Evolutionary conservation across 2,329 filamentous ascomycete species (phyloP).

Genomic region (Ophiognomonia clavigignenti-juglandacearum): DNA sequence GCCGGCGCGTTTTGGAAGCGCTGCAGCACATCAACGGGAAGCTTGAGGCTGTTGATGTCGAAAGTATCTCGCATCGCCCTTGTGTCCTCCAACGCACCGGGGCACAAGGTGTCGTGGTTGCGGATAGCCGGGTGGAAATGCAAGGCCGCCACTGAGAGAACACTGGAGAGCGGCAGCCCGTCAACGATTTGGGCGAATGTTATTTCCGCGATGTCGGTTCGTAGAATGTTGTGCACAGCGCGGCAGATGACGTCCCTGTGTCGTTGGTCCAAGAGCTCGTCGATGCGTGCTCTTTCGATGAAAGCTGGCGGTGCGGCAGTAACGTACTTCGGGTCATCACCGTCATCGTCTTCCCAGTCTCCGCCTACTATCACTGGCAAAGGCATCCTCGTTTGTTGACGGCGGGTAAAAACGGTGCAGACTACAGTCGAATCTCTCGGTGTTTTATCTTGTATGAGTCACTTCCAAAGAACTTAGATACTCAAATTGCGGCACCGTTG

Average conservation of each 20-base stretch:
- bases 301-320: constrained; percentile 46
- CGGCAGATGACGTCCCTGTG: neutral
- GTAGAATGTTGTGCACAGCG: neutral
- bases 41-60: too few relatives aligned
- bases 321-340: constrained; percentile 18
- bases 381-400: too few relatives aligned
- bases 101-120: neutral
- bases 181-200: constrained; percentile 7
- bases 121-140: neutral
- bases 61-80: too few relatives aligned
- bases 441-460: too few relatives aligned
- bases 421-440: too few relatives aligned
- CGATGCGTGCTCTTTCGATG: neutral
- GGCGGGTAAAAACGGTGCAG: too few relatives aligned
- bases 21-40: too few relatives aligned
- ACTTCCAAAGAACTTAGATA: too few relatives aligned
- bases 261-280: neutral
- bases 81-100: neutral
- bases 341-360: too few relatives aligned
- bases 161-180: constrained; percentile 2
- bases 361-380: too few relatives aligned
- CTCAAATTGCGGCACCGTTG: too few relatives aligned
- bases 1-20: too few relatives aligned
- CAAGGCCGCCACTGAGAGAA: neutral
- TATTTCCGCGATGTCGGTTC: neutral